Percentiles rank a stretch among this genome's conserved stretches.
Evolutionary conservation across 2,329 filamentous ascomycete genomes (phyloP).

Genomic region (Penicillium sp.): DNA sequence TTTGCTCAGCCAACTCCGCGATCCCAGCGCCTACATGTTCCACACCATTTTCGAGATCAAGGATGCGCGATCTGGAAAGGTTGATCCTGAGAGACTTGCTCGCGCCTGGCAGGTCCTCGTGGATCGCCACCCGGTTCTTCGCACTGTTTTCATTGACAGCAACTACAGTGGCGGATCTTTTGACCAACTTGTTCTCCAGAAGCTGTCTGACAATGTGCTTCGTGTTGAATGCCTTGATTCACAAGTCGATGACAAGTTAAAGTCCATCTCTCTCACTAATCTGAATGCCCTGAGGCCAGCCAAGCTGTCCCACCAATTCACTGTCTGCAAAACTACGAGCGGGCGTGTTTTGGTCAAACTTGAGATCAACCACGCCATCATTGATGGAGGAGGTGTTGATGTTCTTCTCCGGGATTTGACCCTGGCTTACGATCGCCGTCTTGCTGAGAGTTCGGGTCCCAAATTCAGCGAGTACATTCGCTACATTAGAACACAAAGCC

Average conservation of each 20-base stretch:
- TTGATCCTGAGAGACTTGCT: conserved; percentile 33
- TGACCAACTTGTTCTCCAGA: conserved; percentile 41
- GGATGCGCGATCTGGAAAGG: conserved; percentile 17
- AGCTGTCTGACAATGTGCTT: conserved; percentile 27
- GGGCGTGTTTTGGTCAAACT: conserved; percentile 38
- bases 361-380: conserved; percentile 43
- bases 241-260: conserved; percentile 30
- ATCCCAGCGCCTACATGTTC: conserved; percentile 40
- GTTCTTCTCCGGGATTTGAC: conserved; percentile 36
- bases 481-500: conserved; percentile 33
- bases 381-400: conserved; percentile 40
- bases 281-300: conserved; percentile 26
- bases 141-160: conserved; percentile 40
- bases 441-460: conserved; percentile 32
- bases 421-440: conserved; percentile 34
- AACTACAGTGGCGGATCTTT: conserved; percentile 37
- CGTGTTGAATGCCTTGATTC: conserved; percentile 35
- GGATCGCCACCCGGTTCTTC: conserved; percentile 35
- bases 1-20: conserved; percentile 40
- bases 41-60: conserved; percentile 40
- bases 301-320: conserved; percentile 39
- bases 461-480: conserved; percentile 43
- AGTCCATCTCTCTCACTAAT: conserved; percentile 31
- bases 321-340: conserved; percentile 35
- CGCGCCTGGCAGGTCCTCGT: conserved; percentile 38